These are phyloP conservation scores for Gillenia trifoliata DNA, from an alignment of 306 rosid species.

Conservation along the genomic window DNA sequence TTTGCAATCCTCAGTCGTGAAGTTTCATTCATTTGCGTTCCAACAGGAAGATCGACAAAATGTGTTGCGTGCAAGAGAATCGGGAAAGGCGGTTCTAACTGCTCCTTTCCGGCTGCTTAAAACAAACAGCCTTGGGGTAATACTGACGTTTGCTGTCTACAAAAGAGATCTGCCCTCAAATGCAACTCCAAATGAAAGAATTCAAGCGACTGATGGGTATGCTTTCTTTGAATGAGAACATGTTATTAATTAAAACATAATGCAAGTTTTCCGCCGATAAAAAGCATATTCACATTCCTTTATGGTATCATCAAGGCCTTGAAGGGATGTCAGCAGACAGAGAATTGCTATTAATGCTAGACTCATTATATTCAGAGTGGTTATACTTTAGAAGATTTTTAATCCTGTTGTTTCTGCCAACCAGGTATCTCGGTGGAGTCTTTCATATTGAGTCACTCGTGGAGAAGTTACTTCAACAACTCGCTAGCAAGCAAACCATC, in stretches of 20 bases:
- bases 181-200: constrained; percentile 86
- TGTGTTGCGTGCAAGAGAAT: constrained; percentile 85
- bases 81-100: constrained; percentile 92
- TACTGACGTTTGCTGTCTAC: constrained; percentile 92
- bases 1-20: neutral
- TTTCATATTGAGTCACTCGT: constrained; percentile 92
- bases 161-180: constrained; percentile 82
- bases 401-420: constrained; percentile 9
- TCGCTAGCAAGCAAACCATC: constrained; percentile 93
- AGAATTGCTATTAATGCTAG: neutral
- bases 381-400: neutral
- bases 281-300: neutral
- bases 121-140: constrained; percentile 90
- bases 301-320: neutral
- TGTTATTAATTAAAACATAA: neutral
- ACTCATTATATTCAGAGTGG: neutral
- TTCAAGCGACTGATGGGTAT: constrained; percentile 92
- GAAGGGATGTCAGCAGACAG: neutral
- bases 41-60: constrained; percentile 87
- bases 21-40: constrained; percentile 16
- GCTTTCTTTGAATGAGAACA: constrained; percentile 14
- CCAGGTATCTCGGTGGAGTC: constrained; percentile 97
- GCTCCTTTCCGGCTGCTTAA: constrained; percentile 87
- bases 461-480: constrained; percentile 95
- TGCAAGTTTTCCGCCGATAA: neutral